phyloP scores from a whole-genome alignment of 208 protist species.

The Leishmania lainsoni region DNA sequence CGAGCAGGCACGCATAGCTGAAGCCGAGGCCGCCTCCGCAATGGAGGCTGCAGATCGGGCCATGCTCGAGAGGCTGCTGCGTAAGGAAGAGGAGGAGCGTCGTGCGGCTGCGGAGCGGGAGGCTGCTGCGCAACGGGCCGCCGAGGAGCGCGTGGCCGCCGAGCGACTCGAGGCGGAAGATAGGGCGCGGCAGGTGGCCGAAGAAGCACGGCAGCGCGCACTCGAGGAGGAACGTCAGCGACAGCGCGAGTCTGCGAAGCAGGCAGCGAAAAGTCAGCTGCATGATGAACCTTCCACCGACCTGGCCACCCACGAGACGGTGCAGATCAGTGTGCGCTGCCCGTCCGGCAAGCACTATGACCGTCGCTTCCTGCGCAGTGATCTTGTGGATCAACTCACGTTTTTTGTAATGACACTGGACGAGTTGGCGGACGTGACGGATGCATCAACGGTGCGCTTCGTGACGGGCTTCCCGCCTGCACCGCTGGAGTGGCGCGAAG shows the following conservation, averaged over 20 bases:
- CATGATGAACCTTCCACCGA: constrained; percentile 48
- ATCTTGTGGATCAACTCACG: constrained; percentile 50
- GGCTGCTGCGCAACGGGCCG: constrained; percentile 27
- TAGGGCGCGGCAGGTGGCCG: constrained; percentile 26
- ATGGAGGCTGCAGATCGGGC: constrained; percentile 65
- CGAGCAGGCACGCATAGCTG: constrained; percentile 49
- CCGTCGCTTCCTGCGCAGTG: constrained; percentile 69
- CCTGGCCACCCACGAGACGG: constrained; percentile 27
- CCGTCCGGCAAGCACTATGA: constrained; percentile 47
- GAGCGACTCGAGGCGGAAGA: constrained; percentile 22
- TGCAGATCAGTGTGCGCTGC: constrained; percentile 55
- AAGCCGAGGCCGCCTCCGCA: constrained; percentile 41
- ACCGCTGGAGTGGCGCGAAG: constrained; percentile 43
- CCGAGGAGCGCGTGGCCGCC: constrained; percentile 28
- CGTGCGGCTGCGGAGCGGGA: constrained; percentile 23
- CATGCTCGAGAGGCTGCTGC: constrained; percentile 44
- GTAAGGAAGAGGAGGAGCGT: constrained; percentile 29
- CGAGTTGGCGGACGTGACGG: constrained; percentile 43
- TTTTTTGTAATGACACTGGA: constrained; percentile 65
- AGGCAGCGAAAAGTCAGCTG: constrained; percentile 32
- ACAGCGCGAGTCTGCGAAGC: constrained; percentile 14
- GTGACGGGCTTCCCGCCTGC: constrained; percentile 71
- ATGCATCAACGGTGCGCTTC: constrained; percentile 48
- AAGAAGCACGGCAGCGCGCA: constrained; percentile 26
- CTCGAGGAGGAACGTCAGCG: constrained; percentile 16